phyloP scores from a whole-genome alignment of 805 yeast species.

The Teunomyces cretensis region DNA sequence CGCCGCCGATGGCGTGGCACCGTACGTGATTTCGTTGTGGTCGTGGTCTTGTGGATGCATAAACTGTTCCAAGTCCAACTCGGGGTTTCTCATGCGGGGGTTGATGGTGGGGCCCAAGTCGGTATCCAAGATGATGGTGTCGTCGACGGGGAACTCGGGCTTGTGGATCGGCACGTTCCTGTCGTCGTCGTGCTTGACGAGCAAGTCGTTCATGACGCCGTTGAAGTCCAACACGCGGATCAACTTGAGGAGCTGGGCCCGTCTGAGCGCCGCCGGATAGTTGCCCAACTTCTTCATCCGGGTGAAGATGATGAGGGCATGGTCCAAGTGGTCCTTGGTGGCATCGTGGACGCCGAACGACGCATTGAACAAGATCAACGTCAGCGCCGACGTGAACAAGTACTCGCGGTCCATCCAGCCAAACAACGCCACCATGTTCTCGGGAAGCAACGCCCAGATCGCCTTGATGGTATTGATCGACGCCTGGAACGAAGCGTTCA shows the following conservation, averaged over 20 bases:
- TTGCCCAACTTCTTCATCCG: conserved; percentile 77
- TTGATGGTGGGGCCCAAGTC: neutral
- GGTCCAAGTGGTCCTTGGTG: conserved; percentile 68
- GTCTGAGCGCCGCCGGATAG: conserved; percentile 73
- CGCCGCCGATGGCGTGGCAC: conserved; percentile 15
- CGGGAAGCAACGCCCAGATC: conserved; percentile 71
- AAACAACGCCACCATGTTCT: conserved; percentile 79
- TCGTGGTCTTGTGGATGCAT: neutral
- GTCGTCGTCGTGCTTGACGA: conserved; percentile 58
- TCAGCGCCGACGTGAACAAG: conserved; percentile 72
- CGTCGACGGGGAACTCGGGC: neutral
- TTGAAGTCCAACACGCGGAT: conserved; percentile 67
- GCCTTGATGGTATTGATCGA: conserved; percentile 73
- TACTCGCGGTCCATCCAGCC: conserved; percentile 89
- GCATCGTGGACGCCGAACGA: conserved; percentile 83
- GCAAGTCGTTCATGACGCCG: conserved; percentile 57
- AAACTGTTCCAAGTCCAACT: conserved; percentile 4
- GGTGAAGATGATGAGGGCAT: conserved; percentile 66
- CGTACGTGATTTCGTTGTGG: neutral
- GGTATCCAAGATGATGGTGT: neutral
- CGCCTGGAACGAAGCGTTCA: conserved; percentile 78
- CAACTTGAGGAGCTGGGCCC: conserved; percentile 68
- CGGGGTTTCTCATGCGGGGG: conserved; percentile 1
- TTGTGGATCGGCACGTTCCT: neutral
- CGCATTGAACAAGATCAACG: conserved; percentile 69